Evolutionary conservation across 2,329 filamentous ascomycete species (phyloP).

Genomic region (Xylaria sp.): DNA sequence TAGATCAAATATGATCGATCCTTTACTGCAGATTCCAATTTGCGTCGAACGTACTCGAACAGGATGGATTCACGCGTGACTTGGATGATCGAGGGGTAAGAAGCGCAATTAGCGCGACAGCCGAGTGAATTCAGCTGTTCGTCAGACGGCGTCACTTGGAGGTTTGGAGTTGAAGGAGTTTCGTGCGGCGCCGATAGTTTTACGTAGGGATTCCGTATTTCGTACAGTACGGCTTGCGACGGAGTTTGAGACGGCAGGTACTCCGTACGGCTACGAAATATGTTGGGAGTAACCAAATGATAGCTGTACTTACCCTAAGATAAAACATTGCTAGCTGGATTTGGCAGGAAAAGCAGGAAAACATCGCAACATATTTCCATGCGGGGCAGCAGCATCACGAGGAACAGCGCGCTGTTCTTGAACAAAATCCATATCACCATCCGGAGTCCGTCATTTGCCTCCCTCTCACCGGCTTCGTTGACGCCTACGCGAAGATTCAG

Average conservation of each 20-base stretch:
- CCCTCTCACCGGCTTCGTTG: constrained; percentile 12
- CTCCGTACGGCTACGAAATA: neutral
- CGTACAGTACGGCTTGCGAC: constrained; percentile 9
- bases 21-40: too few relatives aligned
- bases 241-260: neutral
- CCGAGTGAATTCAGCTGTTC: neutral
- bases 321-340: constrained; percentile 15
- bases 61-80: neutral
- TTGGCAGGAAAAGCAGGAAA: constrained; percentile 20
- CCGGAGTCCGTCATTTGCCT: constrained; percentile 23
- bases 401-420: constrained; percentile 28
- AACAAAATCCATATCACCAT: constrained; percentile 29
- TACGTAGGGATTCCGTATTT: too few relatives aligned
- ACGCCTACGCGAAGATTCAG: constrained; percentile 17
- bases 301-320: neutral
- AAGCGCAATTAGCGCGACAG: neutral
- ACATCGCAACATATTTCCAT: constrained; percentile 19
- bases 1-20: too few relatives aligned
- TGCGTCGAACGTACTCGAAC: too few relatives aligned
- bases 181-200: neutral
- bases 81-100: neutral
- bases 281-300: neutral
- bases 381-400: constrained; percentile 27
- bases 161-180: neutral
- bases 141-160: neutral